Conservation (phyloP, 768 basidiomycete species). For the Coprinellus aureogranulatus region DNA sequence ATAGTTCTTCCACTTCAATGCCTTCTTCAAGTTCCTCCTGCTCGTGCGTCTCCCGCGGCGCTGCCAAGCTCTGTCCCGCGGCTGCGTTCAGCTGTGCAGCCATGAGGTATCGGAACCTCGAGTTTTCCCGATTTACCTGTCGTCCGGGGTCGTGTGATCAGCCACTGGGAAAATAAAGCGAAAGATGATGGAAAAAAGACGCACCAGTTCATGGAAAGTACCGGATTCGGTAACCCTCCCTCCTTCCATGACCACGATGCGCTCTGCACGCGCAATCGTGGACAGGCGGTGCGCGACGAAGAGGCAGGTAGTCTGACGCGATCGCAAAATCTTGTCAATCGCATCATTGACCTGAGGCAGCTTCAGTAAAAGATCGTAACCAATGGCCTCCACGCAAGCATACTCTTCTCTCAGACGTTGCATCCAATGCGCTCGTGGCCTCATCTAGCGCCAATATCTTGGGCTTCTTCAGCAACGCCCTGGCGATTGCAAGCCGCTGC, state of each 20-base stretch:
- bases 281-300: conserved; percentile 89
- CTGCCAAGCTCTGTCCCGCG: conserved; percentile 25
- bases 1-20: conserved; percentile 6
- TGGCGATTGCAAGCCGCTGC: conserved; percentile 78
- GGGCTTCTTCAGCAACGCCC: conserved; percentile 87
- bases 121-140: conserved; percentile 65
- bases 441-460: conserved; percentile 87
- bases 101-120: conserved; percentile 85
- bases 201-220: conserved; percentile 72
- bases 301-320: conserved; percentile 79
- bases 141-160: too few species aligned
- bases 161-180: too few species aligned
- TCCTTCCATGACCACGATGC: conserved; percentile 87
- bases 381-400: conserved; percentile 13
- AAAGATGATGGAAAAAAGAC: too few species aligned
- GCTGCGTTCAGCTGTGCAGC: conserved; percentile 76
- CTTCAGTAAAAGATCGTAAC: not conserved
- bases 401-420: conserved; percentile 81
- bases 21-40: conserved; percentile 11
- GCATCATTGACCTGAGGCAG: conserved; percentile 77
- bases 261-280: conserved; percentile 85
- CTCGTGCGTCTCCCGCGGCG: conserved; percentile 12
- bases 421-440: conserved; percentile 86
- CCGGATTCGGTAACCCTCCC: conserved; percentile 82
- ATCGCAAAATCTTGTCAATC: conserved; percentile 80